phyloP scores from a whole-genome alignment of 768 basidiomycete genomes.

The Rhizopogon rudus region DNA sequence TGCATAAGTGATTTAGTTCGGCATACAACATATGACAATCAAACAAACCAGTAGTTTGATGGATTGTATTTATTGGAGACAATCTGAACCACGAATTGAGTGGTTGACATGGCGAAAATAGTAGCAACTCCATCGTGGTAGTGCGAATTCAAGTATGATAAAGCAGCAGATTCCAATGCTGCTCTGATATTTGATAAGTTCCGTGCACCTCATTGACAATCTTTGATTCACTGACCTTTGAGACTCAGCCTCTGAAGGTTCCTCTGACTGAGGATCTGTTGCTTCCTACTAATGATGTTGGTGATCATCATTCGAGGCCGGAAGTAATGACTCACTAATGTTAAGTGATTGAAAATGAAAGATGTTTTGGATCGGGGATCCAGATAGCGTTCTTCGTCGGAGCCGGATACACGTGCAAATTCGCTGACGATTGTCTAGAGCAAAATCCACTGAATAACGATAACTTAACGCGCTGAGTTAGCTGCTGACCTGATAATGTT shows the following conservation, averaged over 20 bases:
- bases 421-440: constrained; percentile 78
- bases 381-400: constrained; percentile 64
- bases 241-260: constrained; percentile 62
- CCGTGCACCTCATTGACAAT: not conserved
- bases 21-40: not conserved
- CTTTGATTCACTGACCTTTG: constrained; percentile 52
- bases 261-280: constrained; percentile 61
- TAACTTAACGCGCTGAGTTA: not conserved
- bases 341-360: constrained; percentile 84
- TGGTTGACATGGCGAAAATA: constrained; percentile 55
- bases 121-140: constrained; percentile 75
- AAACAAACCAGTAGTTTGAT: constrained; percentile 78
- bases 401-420: constrained; percentile 46
- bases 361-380: constrained; percentile 78
- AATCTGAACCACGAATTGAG: constrained; percentile 65
- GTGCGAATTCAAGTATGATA: constrained; percentile 74
- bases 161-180: constrained; percentile 63
- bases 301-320: constrained; percentile 8
- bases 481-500: constrained; percentile 64
- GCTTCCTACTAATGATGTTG: constrained; percentile 52
- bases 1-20: constrained; percentile 24
- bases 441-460: constrained; percentile 2
- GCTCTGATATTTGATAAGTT: constrained; percentile 34
- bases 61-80: constrained; percentile 98
- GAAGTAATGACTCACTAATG: constrained; percentile 49